Percentiles rank a stretch among this genome's conserved stretches.
Conservation (phyloP, 345 rosid genomes). For the Acer campestre region DNA sequence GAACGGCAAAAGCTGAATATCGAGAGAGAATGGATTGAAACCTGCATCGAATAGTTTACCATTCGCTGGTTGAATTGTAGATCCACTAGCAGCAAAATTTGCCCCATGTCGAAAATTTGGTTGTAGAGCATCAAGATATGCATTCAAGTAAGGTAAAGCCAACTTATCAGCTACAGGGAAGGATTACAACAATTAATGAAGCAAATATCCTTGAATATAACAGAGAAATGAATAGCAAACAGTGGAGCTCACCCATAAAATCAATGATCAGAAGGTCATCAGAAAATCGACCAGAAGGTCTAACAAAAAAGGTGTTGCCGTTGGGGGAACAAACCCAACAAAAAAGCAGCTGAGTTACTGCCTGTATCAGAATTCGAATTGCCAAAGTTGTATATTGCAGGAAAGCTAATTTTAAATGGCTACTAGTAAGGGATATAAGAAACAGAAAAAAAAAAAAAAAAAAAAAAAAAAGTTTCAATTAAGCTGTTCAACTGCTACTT, state of each 20-base stretch:
- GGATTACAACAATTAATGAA: conserved; percentile 11
- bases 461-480: no score
- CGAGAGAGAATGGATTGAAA: no score
- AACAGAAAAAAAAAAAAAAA: no score
- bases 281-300: conserved; percentile 24
- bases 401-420: conserved; percentile 1
- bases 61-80: conserved; percentile 15
- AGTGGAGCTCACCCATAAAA: conserved; percentile 28
- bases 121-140: conserved; percentile 28
- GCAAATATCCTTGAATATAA: conserved; percentile 20
- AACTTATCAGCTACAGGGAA: conserved; percentile 28
- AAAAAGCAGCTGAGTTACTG: conserved; percentile 21
- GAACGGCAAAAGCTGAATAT: no score
- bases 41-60: no score
- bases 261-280: conserved; percentile 28
- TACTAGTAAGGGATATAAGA: no score
- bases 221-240: neutral
- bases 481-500: neutral
- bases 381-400: conserved; percentile 26
- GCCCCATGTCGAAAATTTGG: conserved; percentile 29
- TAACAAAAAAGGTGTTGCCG: conserved; percentile 22
- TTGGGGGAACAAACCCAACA: conserved; percentile 9
- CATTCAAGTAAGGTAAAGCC: conserved; percentile 25
- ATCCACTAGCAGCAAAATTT: conserved; percentile 29
- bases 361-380: conserved; percentile 38